Percentiles rank a stretch among this genome's conserved stretches.
Evolutionary conservation across 176 grass and related monocot species (phyloP).

Genomic region (Bromus sterilis): DNA sequence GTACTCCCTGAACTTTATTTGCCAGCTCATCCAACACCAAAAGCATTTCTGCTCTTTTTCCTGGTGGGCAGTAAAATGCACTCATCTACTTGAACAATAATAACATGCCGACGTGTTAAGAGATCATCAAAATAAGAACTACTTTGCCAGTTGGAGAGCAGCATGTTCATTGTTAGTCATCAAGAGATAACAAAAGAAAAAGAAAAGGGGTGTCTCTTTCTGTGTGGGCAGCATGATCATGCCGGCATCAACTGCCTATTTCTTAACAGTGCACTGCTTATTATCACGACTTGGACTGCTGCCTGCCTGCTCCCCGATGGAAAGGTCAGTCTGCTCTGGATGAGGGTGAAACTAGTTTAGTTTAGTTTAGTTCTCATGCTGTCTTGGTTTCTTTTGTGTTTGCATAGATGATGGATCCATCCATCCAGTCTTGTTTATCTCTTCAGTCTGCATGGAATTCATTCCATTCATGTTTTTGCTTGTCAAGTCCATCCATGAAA

Average conservation of each 20-base stretch:
- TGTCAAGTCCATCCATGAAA: not conserved
- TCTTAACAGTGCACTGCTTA: not conserved
- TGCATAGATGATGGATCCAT: constrained; percentile 10
- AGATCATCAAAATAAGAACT: not conserved
- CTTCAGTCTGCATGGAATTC: not conserved
- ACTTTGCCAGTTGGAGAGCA: not conserved
- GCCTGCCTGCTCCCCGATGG: not conserved
- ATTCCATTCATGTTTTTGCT: not conserved
- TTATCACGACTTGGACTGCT: not conserved
- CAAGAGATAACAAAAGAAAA: not conserved
- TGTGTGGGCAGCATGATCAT: constrained; percentile 31
- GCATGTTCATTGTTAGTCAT: constrained; percentile 5
- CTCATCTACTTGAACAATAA: not conserved
- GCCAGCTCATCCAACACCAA: constrained; percentile 7
- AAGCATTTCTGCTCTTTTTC: not conserved
- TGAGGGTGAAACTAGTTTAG: not conserved
- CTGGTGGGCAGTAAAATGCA: not conserved
- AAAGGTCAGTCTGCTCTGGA: not conserved
- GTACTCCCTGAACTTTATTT: not conserved
- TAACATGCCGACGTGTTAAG: not conserved
- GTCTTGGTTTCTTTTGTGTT: not conserved
- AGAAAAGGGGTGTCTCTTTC: not conserved
- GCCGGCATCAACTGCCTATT: constrained; percentile 4
- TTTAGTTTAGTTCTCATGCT: not conserved
- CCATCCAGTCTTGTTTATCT: not conserved